Conservation (phyloP, 75 land plant genomes). For the Selaginella moellendorffii region DNA sequence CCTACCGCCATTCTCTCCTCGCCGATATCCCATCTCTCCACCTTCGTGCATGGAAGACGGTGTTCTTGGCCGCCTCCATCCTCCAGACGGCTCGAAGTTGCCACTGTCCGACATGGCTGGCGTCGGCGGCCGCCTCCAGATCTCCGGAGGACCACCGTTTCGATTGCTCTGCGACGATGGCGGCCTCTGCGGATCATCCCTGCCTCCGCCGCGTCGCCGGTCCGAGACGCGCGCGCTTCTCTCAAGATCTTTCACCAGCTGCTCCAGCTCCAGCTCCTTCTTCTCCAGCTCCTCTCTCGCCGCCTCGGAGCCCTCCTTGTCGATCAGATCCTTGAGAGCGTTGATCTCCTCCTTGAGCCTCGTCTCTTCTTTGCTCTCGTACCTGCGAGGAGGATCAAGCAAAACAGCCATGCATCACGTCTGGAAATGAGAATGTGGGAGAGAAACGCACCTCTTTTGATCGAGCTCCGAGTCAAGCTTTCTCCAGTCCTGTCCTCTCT, state of each 20-base stretch:
- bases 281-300: background rate
- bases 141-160: background rate
- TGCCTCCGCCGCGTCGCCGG: background rate
- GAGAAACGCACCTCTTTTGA: background rate
- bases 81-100: background rate
- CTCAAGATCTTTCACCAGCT: background rate
- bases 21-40: too few relatives aligned
- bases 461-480: constrained; percentile 22
- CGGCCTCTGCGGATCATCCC: background rate
- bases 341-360: constrained; percentile 17
- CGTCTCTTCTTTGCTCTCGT: constrained; percentile 4
- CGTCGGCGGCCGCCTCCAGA: background rate
- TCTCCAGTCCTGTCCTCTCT: constrained; percentile 22
- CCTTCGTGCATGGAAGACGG: background rate
- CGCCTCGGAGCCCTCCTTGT: constrained; percentile 5
- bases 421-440: background rate
- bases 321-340: background rate
- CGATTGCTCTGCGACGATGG: background rate
- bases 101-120: background rate
- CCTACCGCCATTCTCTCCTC: too few relatives aligned
- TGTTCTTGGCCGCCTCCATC: background rate
- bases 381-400: background rate
- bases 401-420: background rate
- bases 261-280: constrained; percentile 8
- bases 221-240: background rate